These are phyloP conservation scores for Leccinum rimulosum DNA, from an alignment of 768 basidiomycete species.

Conservation along the genomic window DNA sequence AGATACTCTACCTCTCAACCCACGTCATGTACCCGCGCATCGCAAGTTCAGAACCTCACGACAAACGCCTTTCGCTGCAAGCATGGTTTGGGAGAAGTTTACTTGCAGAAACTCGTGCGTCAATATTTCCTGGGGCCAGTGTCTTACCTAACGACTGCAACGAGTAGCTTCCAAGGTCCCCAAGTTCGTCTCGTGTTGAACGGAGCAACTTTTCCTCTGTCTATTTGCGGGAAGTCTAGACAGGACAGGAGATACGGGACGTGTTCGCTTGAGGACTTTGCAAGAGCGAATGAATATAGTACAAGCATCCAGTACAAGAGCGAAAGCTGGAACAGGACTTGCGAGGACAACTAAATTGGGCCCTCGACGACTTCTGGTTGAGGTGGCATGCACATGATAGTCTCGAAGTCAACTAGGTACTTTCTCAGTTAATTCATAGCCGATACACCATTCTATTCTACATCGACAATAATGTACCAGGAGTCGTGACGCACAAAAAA, in stretches of 20 bases:
- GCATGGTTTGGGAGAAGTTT: conserved; percentile 44
- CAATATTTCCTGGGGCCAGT: neutral
- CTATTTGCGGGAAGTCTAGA: conserved; percentile 31
- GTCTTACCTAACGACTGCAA: conserved; percentile 1
- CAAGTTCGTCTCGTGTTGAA: conserved; percentile 44
- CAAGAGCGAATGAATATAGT: conserved; percentile 26
- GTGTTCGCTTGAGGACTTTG: conserved; percentile 38
- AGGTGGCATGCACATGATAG: neutral
- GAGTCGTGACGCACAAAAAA: conserved; percentile 12
- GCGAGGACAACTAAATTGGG: conserved; percentile 20
- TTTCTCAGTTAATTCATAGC: neutral
- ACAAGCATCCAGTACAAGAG: conserved; percentile 30
- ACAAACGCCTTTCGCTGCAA: conserved; percentile 44
- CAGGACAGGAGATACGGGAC: conserved; percentile 34
- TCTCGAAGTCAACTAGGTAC: neutral
- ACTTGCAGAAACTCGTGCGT: conserved; percentile 35
- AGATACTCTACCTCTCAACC: conserved; percentile 31
- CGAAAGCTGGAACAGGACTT: conserved; percentile 37
- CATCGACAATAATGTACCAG: conserved; percentile 25
- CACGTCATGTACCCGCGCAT: conserved; percentile 23
- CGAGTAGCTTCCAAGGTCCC: conserved; percentile 30
- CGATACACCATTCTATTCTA: conserved; percentile 25
- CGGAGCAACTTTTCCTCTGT: conserved; percentile 38
- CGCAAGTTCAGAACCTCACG: conserved; percentile 39
- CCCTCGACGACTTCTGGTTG: neutral